Base-by-base conservation (phyloP, 371 early-diverging fungal genomes). In the Zychaea mexicana region DNA sequence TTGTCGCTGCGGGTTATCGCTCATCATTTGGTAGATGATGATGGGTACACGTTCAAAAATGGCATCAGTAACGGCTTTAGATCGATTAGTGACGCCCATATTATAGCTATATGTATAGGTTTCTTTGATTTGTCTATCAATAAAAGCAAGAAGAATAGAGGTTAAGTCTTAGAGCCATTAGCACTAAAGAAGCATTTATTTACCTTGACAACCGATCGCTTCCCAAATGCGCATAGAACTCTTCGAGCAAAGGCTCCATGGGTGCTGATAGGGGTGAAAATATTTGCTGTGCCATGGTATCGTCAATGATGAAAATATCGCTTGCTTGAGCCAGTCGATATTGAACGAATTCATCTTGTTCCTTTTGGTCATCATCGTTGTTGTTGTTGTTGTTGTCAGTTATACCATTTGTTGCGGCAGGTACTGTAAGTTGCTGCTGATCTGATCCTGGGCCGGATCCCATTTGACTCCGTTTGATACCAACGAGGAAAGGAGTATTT, bases 281-380 rank as follows among this genome's bases (percentile, higher is more conserved):
- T 31, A 93, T 80, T 64, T 90, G 90, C 15, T 87, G 85, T 3
- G 87, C 76, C 26, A 90, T 86, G 0, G 91, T 81, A 66, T 95
- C 94, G 72, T 96, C 95, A 26, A 89, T 85, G 32, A 96, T 74
- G 65, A 85, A 92, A 8, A 95, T 90, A 57, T 92, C 88, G 0
- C 72, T 68, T 0, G 95, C 92, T 15, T 71, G 72, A 8, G 90
- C 94, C 15, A 95, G 75, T 52, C 80, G 73, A 69, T 87, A 90
- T 38, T 88, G 84, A 24, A 84, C 77, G 39, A 81, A 72, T 10
- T 75, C 81, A n/a, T 71, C 66, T 8, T 76, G 74, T 0, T 53
- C 55, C 4, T 62, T 30, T 3, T 67, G 79, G 32, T 67, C 45
- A 4, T 12, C 19, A n/a, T 27, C 36, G 12, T 39, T 67, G n/a